Percentiles rank a stretch among this genome's conserved stretches.
phyloP scores from a whole-genome alignment of 2,329 filamentous ascomycete species.

The Colletotrichum destructivum region DNA sequence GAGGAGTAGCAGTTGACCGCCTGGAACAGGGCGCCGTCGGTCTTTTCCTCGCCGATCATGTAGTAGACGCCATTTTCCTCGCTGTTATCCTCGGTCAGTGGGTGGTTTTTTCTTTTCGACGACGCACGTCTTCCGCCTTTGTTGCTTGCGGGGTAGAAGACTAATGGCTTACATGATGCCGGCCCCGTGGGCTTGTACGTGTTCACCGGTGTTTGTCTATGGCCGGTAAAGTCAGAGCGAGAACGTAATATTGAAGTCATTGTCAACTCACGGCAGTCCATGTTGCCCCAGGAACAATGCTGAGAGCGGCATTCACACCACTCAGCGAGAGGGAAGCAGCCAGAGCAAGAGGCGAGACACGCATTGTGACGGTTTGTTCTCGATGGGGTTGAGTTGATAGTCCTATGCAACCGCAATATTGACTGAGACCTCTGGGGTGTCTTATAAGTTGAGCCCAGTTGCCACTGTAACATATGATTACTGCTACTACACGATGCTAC shows the following conservation, averaged over 20 bases:
- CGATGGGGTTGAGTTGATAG: too few relatives aligned
- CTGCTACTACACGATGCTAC: not conserved
- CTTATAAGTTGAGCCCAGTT: not conserved
- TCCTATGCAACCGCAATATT: too few relatives aligned
- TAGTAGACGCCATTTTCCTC: conserved; percentile 73
- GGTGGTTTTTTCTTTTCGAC: too few relatives aligned
- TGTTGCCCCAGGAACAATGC: conserved; percentile 61
- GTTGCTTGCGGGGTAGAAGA: not conserved
- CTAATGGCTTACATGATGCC: conserved; percentile 63
- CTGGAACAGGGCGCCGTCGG: conserved; percentile 72
- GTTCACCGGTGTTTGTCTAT: conserved; percentile 63
- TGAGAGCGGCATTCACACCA: conserved; percentile 44
- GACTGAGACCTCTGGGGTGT: not conserved
- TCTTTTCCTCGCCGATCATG: conserved; percentile 80
- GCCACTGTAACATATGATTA: not conserved
- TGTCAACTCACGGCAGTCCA: conserved; percentile 59
- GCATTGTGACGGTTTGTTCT: conserved; percentile 17
- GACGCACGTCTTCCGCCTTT: rapidly evolving
- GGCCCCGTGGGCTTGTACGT: conserved; percentile 77
- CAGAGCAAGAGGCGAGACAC: conserved; percentile 4
- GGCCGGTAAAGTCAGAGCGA: not conserved
- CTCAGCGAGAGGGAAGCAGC: conserved; percentile 24
- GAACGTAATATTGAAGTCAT: too few relatives aligned
- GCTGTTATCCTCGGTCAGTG: conserved; percentile 1
- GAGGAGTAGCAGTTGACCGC: conserved; percentile 79